Percentiles rank a stretch among this genome's conserved stretches.
phyloP scores from a whole-genome alignment of 805 yeast species.

The Teunomyces funiuensis region DNA sequence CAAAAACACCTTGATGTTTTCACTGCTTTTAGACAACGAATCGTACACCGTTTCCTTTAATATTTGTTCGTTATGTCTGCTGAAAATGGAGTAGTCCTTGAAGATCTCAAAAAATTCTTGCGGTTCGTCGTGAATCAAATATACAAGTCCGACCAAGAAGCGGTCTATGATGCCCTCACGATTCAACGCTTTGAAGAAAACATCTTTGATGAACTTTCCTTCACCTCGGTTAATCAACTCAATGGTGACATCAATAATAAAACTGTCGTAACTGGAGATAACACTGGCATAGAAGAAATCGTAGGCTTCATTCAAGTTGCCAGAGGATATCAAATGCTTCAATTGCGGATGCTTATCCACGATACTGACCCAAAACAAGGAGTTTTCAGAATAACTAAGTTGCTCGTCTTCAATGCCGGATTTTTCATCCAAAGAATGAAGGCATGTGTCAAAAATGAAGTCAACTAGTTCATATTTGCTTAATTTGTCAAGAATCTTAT shows the following conservation, averaged over 20 bases:
- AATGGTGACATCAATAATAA: slow-evolving; percentile 37
- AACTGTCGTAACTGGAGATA: slow-evolving; percentile 21
- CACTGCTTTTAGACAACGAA: slow-evolving; percentile 9
- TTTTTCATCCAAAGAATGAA: slow-evolving; percentile 13
- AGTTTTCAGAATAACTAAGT: slow-evolving; percentile 21
- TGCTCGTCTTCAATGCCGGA: slow-evolving; percentile 15
- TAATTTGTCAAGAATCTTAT: slow-evolving; percentile 23
- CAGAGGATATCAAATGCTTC: slow-evolving; percentile 15
- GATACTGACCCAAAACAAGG: slow-evolving; percentile 31
- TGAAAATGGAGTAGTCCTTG: slow-evolving; percentile 21
- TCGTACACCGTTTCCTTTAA: slow-evolving; percentile 2
- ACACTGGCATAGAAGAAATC: slow-evolving; percentile 24
- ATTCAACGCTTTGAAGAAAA: slow-evolving; percentile 28
- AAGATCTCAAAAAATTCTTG: slow-evolving; percentile 22
- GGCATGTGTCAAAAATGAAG: slow-evolving; percentile 27
- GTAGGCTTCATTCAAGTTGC: slow-evolving; percentile 24
- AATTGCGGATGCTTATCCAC: slow-evolving; percentile 21
- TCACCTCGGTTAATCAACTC: slow-evolving; percentile 33
- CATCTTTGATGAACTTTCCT: slow-evolving; percentile 39
- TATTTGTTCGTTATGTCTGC: slow-evolving; percentile 4
- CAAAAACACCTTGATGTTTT: slow-evolving; percentile 21
- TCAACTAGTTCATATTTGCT: slow-evolving; percentile 24
- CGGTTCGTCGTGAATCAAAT: slow-evolving; percentile 29
- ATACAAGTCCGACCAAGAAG: slow-evolving; percentile 35
- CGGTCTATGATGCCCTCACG: slow-evolving; percentile 19